Conservation (phyloP, 768 basidiomycete genomes). For the Suillus subalutaceus region DNA sequence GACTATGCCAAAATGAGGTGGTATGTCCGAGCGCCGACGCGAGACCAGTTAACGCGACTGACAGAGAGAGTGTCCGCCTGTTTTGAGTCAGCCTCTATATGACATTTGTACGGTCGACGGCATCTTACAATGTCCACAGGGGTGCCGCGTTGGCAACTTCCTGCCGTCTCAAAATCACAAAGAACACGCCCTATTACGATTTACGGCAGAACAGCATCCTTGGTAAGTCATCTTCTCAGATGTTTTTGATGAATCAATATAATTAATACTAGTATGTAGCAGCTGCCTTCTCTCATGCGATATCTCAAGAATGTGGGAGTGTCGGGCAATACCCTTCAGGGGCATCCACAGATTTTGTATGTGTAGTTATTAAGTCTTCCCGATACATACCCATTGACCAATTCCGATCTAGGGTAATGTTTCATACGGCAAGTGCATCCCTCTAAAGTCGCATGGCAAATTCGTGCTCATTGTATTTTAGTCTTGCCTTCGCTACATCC, state of each 20-base stretch:
- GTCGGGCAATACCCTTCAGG: slow-evolving; percentile 39
- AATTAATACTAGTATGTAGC: slow-evolving; percentile 38
- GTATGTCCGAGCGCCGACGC: slow-evolving; percentile 69
- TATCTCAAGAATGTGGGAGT: slow-evolving; percentile 46
- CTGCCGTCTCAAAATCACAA: slow-evolving; percentile 51
- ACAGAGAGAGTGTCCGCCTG: slow-evolving; percentile 66
- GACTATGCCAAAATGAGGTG: slow-evolving; percentile 80
- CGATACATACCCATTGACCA: slow-evolving; percentile 8
- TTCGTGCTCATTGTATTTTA: slow-evolving; percentile 31
- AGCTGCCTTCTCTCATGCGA: slow-evolving; percentile 53
- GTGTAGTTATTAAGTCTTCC: slow-evolving; percentile 29
- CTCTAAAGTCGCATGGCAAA: slow-evolving; percentile 11
- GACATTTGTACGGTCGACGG: background rate
- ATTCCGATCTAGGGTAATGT: slow-evolving; percentile 65
- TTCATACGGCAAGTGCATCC: slow-evolving; percentile 55
- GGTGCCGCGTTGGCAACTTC: slow-evolving; percentile 68
- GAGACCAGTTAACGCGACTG: slow-evolving; percentile 54
- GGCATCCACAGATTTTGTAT: slow-evolving; percentile 81
- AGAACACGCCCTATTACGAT: slow-evolving; percentile 51
- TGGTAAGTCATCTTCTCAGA: slow-evolving; percentile 38
- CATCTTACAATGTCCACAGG: slow-evolving; percentile 38
- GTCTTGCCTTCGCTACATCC: slow-evolving; percentile 69
- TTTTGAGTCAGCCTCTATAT: slow-evolving; percentile 56
- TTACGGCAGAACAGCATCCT: slow-evolving; percentile 60
- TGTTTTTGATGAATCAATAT: slow-evolving; percentile 1